Percentiles rank a stretch among this genome's conserved stretches.
Conservation (phyloP, 371 early-diverging fungal genomes). For the Mucor ambiguus region DNA sequence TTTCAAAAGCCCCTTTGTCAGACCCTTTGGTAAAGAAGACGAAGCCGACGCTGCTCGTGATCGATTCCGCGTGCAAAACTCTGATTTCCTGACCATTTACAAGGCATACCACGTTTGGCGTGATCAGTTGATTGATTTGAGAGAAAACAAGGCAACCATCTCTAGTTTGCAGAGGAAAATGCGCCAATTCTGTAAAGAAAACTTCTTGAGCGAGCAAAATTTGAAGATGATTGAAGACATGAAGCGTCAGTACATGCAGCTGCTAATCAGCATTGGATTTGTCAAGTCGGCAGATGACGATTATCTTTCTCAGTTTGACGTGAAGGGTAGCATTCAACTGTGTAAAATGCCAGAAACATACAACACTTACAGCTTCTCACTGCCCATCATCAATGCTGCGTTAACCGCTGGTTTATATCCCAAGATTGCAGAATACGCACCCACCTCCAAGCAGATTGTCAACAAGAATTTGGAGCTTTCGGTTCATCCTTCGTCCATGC, state of each 20-base stretch:
- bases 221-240: conserved; percentile 76
- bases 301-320: conserved; percentile 23
- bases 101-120: conserved; percentile 79
- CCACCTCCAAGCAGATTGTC: conserved; percentile 13
- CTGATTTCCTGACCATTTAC: conserved; percentile 81
- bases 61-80: conserved; percentile 52
- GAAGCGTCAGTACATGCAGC: conserved; percentile 77
- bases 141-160: conserved; percentile 3
- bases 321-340: conserved; percentile 28
- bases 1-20: conserved; percentile 71
- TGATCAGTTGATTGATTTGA: conserved; percentile 32
- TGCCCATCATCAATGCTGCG: conserved; percentile 66
- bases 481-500: conserved; percentile 66
- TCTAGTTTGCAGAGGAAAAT: conserved; percentile 44
- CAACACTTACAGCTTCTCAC: conserved; percentile 44
- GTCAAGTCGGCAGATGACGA: conserved; percentile 42
- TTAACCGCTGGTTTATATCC: conserved; percentile 72
- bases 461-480: conserved; percentile 35
- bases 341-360: conserved; percentile 52
- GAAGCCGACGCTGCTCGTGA: conserved; percentile 60
- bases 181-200: conserved; percentile 53
- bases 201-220: conserved; percentile 64
- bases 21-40: conserved; percentile 73
- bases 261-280: conserved; percentile 77
- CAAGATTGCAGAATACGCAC: conserved; percentile 52